phyloP scores from a whole-genome alignment of 2,329 filamentous ascomycete genomes.

The Septoria petroselini region DNA sequence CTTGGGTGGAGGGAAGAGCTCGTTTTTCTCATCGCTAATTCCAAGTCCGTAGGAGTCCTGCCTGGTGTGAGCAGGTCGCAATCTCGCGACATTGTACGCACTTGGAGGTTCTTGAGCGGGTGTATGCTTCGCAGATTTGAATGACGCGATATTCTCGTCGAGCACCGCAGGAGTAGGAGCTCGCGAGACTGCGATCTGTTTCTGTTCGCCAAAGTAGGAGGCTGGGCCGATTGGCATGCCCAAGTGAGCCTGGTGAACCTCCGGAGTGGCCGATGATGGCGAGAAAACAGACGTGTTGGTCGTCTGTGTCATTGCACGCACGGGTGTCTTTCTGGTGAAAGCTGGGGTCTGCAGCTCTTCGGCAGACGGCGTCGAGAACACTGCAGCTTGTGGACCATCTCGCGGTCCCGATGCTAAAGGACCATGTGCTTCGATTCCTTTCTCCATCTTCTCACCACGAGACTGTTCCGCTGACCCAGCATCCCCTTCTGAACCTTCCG shows the following conservation, averaged over 20 bases:
- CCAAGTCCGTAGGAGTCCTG: constrained; percentile 30
- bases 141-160: neutral
- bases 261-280: constrained; percentile 33
- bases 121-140: neutral
- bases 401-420: too few species aligned
- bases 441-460: too few species aligned
- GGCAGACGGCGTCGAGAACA: constrained; percentile 32
- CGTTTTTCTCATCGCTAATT: constrained; percentile 23
- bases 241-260: constrained; percentile 33
- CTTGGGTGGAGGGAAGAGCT: constrained; percentile 29
- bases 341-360: constrained; percentile 27
- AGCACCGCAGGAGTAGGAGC: constrained; percentile 9
- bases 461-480: too few species aligned
- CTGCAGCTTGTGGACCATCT: neutral
- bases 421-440: too few species aligned
- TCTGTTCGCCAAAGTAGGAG: constrained; percentile 29
- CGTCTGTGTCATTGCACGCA: constrained; percentile 19
- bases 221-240: constrained; percentile 31
- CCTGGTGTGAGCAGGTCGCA: constrained; percentile 22
- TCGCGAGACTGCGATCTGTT: constrained; percentile 24
- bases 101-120: neutral
- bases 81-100: neutral
- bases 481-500: too few species aligned
- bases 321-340: constrained; percentile 1
- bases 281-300: constrained; percentile 29